Evolutionary conservation across 2,329 filamentous ascomycete species (phyloP).

Genomic region (Fusarium kyushuense): DNA sequence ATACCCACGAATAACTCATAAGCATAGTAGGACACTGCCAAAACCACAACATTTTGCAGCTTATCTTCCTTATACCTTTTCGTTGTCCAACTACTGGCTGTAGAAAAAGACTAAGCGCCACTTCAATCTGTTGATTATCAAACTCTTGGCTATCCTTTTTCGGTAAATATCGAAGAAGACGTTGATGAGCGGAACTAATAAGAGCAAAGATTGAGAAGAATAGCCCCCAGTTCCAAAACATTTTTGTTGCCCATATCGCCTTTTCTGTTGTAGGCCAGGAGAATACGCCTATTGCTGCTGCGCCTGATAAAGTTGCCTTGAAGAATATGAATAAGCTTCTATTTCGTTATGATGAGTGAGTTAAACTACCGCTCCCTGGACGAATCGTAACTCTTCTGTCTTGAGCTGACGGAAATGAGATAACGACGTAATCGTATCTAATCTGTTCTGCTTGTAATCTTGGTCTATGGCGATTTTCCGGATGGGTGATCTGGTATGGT

Average conservation of each 20-base stretch:
- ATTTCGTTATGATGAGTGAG: fast-evolving
- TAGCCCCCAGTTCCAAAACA: neutral
- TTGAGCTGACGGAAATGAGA: neutral
- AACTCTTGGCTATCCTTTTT: neutral
- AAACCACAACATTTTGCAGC: neutral
- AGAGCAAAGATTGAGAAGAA: neutral
- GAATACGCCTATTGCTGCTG: neutral
- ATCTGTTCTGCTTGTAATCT: neutral
- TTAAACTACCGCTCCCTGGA: neutral
- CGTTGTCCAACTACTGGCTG: neutral
- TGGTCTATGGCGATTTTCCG: neutral
- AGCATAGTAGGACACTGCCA: neutral
- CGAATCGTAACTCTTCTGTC: neutral
- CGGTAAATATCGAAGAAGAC: neutral
- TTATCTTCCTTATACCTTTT: neutral
- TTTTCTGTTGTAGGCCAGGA: neutral
- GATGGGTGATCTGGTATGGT: neutral
- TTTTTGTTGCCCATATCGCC: neutral
- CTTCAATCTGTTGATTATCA: neutral
- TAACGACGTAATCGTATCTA: neutral
- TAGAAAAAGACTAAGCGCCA: neutral
- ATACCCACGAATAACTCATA: neutral
- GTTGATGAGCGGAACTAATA: neutral
- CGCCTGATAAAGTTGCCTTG: neutral
- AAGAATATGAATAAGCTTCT: neutral